These are phyloP conservation scores for Botryosphaeria dothidea DNA, from an alignment of 2,329 filamentous ascomycete species.

Conservation along the genomic window DNA sequence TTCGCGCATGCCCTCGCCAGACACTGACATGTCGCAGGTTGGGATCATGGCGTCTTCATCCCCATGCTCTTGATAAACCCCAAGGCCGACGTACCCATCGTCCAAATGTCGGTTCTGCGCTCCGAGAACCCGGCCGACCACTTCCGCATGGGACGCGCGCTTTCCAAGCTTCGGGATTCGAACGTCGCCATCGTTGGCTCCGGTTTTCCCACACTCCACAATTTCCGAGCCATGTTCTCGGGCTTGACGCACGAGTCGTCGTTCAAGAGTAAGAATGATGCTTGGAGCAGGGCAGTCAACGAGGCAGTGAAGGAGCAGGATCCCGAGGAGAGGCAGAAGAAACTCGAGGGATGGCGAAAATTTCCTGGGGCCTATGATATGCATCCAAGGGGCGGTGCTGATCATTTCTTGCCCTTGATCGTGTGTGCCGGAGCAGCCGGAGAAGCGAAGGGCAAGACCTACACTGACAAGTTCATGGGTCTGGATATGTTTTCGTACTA, in stretches of 20 bases:
- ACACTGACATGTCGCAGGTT: conserved; percentile 36
- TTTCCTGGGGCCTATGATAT: conserved; percentile 53
- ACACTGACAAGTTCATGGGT: conserved; percentile 53
- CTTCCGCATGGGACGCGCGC: conserved; percentile 55
- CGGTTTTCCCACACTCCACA: conserved; percentile 61
- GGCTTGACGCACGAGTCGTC: conserved; percentile 27
- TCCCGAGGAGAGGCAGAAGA: conserved; percentile 39
- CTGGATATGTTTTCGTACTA: conserved; percentile 58
- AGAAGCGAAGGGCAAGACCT: conserved; percentile 44
- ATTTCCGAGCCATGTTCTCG: conserved; percentile 51
- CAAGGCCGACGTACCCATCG: conserved; percentile 53
- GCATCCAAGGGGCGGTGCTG: conserved; percentile 56
- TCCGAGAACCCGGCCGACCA: conserved; percentile 54
- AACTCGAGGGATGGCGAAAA: conserved; percentile 50
- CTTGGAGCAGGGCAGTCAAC: conserved; percentile 52
- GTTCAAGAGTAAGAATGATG: conserved; percentile 34
- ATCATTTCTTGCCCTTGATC: conserved; percentile 62
- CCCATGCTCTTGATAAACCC: conserved; percentile 59
- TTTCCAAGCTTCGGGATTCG: conserved; percentile 50
- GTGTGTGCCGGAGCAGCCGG: conserved; percentile 57
- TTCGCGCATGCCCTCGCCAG: neutral
- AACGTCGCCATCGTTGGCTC: conserved; percentile 63
- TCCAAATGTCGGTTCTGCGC: conserved; percentile 59
- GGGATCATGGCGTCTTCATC: conserved; percentile 64
- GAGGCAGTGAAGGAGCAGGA: conserved; percentile 42